Evolutionary conservation across 176 grass and related monocot species (phyloP).

Genomic region (Chrysopogon serrulatus): DNA sequence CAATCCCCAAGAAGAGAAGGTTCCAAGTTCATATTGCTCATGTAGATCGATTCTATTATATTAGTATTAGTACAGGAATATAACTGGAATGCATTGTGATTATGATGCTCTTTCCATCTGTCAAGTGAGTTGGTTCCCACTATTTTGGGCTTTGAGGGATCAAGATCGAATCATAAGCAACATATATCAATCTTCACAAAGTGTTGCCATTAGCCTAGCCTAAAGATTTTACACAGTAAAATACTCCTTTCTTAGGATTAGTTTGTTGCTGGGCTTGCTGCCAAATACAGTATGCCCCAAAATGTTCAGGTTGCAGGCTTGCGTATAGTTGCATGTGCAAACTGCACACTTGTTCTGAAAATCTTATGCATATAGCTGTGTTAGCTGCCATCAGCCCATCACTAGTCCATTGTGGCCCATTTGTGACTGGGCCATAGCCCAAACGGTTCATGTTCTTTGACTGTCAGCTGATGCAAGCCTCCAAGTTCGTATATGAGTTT

Average conservation of each 20-base stretch:
- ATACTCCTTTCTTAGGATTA: background rate
- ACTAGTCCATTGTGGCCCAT: background rate
- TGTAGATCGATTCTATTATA: background rate
- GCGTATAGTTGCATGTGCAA: background rate
- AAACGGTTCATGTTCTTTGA: background rate
- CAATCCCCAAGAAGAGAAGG: background rate
- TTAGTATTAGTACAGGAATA: background rate
- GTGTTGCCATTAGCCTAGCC: background rate
- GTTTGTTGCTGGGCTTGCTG: background rate
- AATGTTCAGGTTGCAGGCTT: background rate
- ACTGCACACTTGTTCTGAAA: background rate
- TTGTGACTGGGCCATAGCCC: background rate
- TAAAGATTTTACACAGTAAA: background rate
- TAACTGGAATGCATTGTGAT: background rate
- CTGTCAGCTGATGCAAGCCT: background rate
- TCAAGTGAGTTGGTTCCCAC: conserved; percentile 9
- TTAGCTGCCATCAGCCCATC: background rate
- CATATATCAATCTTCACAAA: background rate
- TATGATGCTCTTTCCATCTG: background rate
- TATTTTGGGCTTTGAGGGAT: background rate
- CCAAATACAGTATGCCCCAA: background rate
- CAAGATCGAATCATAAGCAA: background rate
- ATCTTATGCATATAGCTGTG: background rate
- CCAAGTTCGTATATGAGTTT: background rate
- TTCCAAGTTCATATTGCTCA: background rate